Percentiles rank a stretch among this genome's conserved stretches.
Evolutionary conservation across 345 rosid species (phyloP).

Genomic region (Passiflora organensis): DNA sequence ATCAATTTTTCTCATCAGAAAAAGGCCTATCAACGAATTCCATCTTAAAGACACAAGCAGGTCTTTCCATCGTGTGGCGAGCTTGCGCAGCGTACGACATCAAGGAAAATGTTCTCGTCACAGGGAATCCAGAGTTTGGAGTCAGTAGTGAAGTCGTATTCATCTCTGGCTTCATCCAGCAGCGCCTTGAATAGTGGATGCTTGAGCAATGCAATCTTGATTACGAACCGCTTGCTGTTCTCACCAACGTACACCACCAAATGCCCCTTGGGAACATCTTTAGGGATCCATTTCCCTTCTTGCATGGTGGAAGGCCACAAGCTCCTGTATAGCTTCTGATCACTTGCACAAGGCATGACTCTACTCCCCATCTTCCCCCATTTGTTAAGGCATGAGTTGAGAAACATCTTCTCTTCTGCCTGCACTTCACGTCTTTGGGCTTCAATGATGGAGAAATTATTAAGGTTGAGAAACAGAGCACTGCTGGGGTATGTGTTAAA

Average conservation of each 20-base stretch:
- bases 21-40: not conserved
- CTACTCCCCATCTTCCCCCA: constrained; percentile 48
- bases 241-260: constrained; percentile 81
- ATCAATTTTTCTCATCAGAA: not conserved
- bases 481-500: too few species aligned
- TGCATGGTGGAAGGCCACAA: constrained; percentile 32
- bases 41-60: constrained; percentile 30
- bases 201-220: constrained; percentile 55
- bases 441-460: too few species aligned
- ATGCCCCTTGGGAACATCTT: constrained; percentile 84
- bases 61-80: constrained; percentile 35
- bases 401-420: constrained; percentile 34
- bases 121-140: constrained; percentile 82
- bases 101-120: constrained; percentile 60
- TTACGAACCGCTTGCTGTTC: constrained; percentile 56
- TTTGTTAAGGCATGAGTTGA: constrained; percentile 41
- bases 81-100: constrained; percentile 58
- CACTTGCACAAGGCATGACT: constrained; percentile 42
- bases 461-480: constrained; percentile 10
- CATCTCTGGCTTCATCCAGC: constrained; percentile 71
- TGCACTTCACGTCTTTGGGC: constrained; percentile 24
- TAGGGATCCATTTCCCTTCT: constrained; percentile 48
- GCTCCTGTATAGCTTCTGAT: constrained; percentile 40
- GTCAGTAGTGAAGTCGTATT: constrained; percentile 48
- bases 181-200: constrained; percentile 75